Percentiles rank a stretch among this genome's conserved stretches.
Evolutionary conservation across 1,139 yeast species (phyloP).

Genomic region (Scheffersomyces illinoinensis): DNA sequence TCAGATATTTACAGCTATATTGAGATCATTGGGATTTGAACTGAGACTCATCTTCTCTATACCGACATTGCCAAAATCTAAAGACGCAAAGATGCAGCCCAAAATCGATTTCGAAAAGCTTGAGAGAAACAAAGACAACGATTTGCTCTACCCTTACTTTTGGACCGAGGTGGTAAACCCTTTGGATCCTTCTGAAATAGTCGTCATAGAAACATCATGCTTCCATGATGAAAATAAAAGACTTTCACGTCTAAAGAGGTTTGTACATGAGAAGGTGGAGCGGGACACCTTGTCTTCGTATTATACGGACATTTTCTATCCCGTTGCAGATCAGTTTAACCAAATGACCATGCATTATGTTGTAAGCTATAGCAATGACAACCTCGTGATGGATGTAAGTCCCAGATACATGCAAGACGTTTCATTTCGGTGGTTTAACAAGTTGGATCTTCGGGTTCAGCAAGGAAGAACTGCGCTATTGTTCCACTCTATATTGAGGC

Average conservation of each 20-base stretch:
- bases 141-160: constrained; percentile 38
- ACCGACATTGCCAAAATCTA: constrained; percentile 26
- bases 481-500: constrained; percentile 25
- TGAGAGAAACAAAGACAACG: constrained; percentile 31
- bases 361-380: constrained; percentile 20
- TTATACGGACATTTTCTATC: constrained; percentile 23
- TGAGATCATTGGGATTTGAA: constrained; percentile 35
- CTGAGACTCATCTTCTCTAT: constrained; percentile 36
- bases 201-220: constrained; percentile 32
- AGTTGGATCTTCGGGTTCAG: constrained; percentile 33
- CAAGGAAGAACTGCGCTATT: constrained; percentile 29
- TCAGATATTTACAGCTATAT: constrained; percentile 33
- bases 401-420: constrained; percentile 37
- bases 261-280: neutral
- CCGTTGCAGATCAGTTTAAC: constrained; percentile 26
- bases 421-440: constrained; percentile 32
- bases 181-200: constrained; percentile 23
- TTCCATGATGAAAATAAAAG: constrained; percentile 34
- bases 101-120: constrained; percentile 22
- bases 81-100: constrained; percentile 23
- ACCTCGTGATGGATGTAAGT: constrained; percentile 30
- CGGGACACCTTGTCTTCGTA: constrained; percentile 2
- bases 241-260: constrained; percentile 23
- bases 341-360: constrained; percentile 39
- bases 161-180: constrained; percentile 46